A percentile compares a stretch with the other conserved stretches of the same genome.
These are phyloP conservation scores for Fusarium odoratissimum DNA, from an alignment of 2,329 filamentous ascomycete genomes.

Conservation along the genomic window DNA sequence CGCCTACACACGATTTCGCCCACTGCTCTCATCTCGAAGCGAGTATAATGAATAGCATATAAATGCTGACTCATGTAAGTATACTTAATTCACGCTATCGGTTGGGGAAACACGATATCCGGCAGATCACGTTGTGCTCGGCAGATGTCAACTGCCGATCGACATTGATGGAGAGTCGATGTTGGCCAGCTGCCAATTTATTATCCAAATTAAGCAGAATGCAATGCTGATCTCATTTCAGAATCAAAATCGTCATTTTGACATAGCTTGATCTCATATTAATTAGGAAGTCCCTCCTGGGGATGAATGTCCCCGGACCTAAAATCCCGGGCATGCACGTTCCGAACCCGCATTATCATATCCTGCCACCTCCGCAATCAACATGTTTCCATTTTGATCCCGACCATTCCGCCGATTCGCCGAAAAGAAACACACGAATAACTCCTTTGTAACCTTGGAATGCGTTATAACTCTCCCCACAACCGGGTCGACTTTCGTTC, in stretches of 20 bases:
- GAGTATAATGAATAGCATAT: background rate
- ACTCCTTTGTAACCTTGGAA: background rate
- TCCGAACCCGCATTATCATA: background rate
- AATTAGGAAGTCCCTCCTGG: background rate
- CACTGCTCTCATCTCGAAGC: background rate
- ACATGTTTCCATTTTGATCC: background rate
- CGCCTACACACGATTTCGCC: background rate
- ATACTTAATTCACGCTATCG: background rate
- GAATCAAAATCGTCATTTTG: background rate
- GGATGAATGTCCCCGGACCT: background rate
- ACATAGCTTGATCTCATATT: background rate
- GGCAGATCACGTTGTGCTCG: background rate
- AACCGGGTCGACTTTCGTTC: background rate
- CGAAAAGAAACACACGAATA: background rate
- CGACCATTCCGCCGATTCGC: background rate
- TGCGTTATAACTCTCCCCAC: no score
- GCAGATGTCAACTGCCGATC: background rate
- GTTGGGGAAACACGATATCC: background rate
- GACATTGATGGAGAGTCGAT: background rate
- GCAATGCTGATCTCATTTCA: background rate
- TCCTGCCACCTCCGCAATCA: background rate
- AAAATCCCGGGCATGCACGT: no score
- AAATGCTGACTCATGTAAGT: fast-evolving
- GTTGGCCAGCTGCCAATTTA: background rate
- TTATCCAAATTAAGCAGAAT: background rate